Evolutionary conservation across 2,329 filamentous ascomycete species (phyloP), one percentile per base, ranked within the genome.

Genomic region (Fusarium ambrosium): DNA sequence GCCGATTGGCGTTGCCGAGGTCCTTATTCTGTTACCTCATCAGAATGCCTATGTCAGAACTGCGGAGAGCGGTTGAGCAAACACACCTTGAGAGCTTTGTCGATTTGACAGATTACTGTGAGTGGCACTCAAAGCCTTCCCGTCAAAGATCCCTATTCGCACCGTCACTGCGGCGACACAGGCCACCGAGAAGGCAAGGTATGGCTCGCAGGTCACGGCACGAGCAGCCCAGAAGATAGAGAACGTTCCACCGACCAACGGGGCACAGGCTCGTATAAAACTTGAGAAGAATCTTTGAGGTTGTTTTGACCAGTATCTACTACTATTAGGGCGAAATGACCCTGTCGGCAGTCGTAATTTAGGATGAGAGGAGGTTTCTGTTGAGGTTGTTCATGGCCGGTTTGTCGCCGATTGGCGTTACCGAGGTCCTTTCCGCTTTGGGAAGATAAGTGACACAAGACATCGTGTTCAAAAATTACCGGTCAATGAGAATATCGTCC

Each of bases 1-100:
- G 56, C 51, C 59, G 64, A 66, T 39, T 67, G 27, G 62, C 6
- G 62, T 62, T 76, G 24, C 73, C 73, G 73, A 75, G 74, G 74
- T 68, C 66, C 48, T 61, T 69, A 29, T 29, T 29, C 27, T 29
- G 27, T 29, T 29, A 29, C 27, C 27, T 29, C 27, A 29, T 29
- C 27, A 29, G 27, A 29, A 29, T 29, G 27, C 27, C 27, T 29
- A 29, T 29, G 27, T 29, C 27, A 29, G 27, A 29, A 29, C 27
- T 29, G 27, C 27, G 27, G 27, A 29, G 6, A 29, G 27, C 27
- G 27, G 27, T 29, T 29, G 27, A 29, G 27, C 8, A 29, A 29
- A 29, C 27, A 29, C 27, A 29, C 27, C 27, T 29, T 29, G 27
- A 29, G 27, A 29, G 27, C 27, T 29, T 29, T 29, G 27, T 29